These are phyloP conservation scores for Blastomyces parvus DNA, from an alignment of 2,329 filamentous ascomycete species.

Conservation along the genomic window DNA sequence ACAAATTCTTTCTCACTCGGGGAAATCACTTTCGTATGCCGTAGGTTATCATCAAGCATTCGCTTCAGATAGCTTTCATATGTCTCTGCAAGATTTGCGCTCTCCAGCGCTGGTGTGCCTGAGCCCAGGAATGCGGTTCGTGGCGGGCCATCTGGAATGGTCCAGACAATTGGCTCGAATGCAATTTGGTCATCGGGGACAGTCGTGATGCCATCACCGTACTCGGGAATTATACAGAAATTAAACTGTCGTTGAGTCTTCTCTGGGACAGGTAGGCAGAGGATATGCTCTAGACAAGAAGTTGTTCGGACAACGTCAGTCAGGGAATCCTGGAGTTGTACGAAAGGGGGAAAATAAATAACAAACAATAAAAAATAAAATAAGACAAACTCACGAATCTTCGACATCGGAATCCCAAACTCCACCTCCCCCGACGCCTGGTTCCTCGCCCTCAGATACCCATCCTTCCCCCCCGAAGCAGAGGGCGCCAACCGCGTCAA, in stretches of 20 bases:
- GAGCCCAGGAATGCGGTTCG: constrained; percentile 37
- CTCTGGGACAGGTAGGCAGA: constrained; percentile 55
- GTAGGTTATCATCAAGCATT: constrained; percentile 43
- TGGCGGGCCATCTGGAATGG: constrained; percentile 45
- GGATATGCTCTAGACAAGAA: constrained; percentile 40
- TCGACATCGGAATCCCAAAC: constrained; percentile 42
- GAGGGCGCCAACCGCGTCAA: constrained; percentile 33
- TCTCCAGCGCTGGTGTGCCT: constrained; percentile 33
- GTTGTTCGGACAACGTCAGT: not conserved
- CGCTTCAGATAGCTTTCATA: constrained; percentile 37
- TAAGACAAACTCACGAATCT: constrained; percentile 36
- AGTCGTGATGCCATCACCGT: constrained; percentile 41
- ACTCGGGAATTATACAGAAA: constrained; percentile 50
- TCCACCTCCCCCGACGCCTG: constrained; percentile 45
- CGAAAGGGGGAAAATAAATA: not conserved
- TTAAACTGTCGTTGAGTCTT: constrained; percentile 55
- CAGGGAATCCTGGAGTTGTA: not conserved
- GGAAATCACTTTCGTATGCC: constrained; percentile 40
- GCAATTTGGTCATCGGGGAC: constrained; percentile 34
- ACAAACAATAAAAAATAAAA: not conserved
- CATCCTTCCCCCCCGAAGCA: constrained; percentile 16
- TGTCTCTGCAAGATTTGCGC: constrained; percentile 38
- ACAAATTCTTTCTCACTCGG: constrained; percentile 50
- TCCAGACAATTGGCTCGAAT: constrained; percentile 52
- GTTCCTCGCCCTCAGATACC: constrained; percentile 41